Conservation (phyloP, 306 rosid genomes). For the Casuarina equisetifolia region DNA sequence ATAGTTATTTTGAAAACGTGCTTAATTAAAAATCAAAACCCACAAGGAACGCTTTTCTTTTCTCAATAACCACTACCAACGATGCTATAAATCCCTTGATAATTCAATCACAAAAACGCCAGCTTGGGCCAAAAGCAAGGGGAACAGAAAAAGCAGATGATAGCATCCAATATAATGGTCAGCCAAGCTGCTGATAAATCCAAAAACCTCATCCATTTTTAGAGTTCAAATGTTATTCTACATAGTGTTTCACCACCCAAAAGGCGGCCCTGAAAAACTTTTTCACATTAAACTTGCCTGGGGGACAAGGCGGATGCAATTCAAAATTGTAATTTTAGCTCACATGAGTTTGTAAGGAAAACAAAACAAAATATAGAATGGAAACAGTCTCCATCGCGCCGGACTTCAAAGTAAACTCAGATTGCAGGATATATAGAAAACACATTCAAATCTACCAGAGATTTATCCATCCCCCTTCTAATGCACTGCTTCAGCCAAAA, state of each 20-base stretch:
- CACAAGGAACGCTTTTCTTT: no score
- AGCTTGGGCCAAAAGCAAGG: no score
- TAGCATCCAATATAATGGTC: neutral
- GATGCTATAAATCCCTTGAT: no score
- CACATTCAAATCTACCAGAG: constrained; percentile 2
- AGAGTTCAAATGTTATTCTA: neutral
- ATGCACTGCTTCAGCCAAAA: neutral
- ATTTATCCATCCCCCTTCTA: constrained; percentile 5
- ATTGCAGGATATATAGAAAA: neutral
- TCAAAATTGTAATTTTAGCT: neutral
- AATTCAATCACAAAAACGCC: no score
- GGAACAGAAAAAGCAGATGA: no score
- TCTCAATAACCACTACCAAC: no score
- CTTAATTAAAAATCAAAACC: no score
- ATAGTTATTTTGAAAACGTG: no score
- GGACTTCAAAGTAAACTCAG: neutral
- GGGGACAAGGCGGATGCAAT: neutral
- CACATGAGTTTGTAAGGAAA: neutral
- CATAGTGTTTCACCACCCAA: neutral
- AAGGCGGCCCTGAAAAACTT: neutral
- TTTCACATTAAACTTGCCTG: neutral
- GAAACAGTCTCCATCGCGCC: neutral
- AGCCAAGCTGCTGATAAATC: neutral
- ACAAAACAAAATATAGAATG: neutral
- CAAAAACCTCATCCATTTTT: neutral